Evolutionary conservation across 257 asterid genomes (phyloP), one percentile per base, ranked within the genome.

Genomic region (Scutellaria barbata): DNA sequence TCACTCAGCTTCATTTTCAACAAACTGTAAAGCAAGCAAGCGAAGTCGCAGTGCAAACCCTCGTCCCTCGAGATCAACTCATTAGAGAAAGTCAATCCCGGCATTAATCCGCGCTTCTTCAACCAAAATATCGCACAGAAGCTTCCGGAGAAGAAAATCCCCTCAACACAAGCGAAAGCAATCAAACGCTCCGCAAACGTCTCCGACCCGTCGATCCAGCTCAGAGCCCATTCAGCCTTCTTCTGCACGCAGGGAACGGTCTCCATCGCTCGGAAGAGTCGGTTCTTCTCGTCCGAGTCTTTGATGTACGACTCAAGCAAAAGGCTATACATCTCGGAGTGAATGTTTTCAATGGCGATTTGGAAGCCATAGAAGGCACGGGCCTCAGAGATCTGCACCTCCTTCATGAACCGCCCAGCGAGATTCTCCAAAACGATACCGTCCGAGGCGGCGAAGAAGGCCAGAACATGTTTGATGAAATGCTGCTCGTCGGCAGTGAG

Each of bases 341-440:
- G 99, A 69, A 94, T 94, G 76, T 94, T 94, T 47, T 94, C 96
- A 41, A 94, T 91, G 6, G 99, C 99, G 20, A 94, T 91, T 68
- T 94, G 99, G 66, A 91, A 94, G 0, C 96, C 98, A 45, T 94
- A 94, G 66, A 94, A 94, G 17, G 98, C 99, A 10, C 99, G 96
- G 0, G 99, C 99, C 85, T 94, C 99, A 1, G 99, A 79, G 57
- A 94, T 57, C 75, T 94, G 96, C 0, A 94, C 96, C 25, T 94
- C 99, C 67, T 86, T 94, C 98, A 91, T 94, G 87, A 94, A 94
- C 1, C 99, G 71, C 0, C 96, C 98, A 50, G 99, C 98, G 65
- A 94, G 92, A 50, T 94, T 91, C 83, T 94, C 98, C 62, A 94
- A 50, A 48, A 94, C 98, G 78, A 94, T 94, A 30, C 99, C 98